phyloP scores from a whole-genome alignment of 2,329 filamentous ascomycete genomes.

The Calycina marina region DNA sequence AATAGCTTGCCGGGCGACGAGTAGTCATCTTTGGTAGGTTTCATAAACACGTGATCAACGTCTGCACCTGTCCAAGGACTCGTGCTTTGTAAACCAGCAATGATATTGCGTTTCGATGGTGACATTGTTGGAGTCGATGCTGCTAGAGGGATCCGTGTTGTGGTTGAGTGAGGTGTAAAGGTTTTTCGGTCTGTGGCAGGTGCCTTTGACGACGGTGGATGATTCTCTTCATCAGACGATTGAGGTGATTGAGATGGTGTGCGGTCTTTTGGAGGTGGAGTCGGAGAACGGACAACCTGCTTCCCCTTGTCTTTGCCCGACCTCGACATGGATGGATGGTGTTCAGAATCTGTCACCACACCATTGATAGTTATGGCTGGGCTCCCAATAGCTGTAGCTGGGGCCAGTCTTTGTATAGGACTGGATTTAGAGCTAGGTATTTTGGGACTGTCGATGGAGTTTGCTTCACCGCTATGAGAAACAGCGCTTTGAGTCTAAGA shows the following conservation, averaged over 20 bases:
- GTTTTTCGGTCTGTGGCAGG: constrained; percentile 22
- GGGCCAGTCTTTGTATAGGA: no score
- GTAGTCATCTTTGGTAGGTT: constrained; percentile 25
- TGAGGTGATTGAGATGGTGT: constrained; percentile 56
- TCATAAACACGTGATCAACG: constrained; percentile 53
- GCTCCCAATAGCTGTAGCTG: no score
- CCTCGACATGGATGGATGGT: no score
- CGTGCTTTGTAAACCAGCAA: constrained; percentile 40
- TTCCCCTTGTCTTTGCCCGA: no score
- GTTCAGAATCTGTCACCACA: no score
- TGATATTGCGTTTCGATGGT: constrained; percentile 43
- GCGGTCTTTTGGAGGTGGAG: constrained; percentile 35
- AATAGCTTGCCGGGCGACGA: constrained; percentile 15
- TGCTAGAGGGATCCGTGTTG: constrained; percentile 33
- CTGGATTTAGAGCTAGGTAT: no score
- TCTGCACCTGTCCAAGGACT: constrained; percentile 61
- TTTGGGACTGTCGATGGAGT: no score
- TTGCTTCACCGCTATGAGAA: no score
- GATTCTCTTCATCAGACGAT: constrained; percentile 69
- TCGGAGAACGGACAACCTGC: constrained; percentile 27
- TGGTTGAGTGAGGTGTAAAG: constrained; percentile 12
- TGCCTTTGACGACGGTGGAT: constrained; percentile 53
- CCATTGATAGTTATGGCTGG: no score
- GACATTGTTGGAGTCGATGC: constrained; percentile 36
- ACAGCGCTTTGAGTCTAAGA: no score